phyloP scores from a whole-genome alignment of 2,329 filamentous ascomycete genomes.

The Tympanopsis confertula region DNA sequence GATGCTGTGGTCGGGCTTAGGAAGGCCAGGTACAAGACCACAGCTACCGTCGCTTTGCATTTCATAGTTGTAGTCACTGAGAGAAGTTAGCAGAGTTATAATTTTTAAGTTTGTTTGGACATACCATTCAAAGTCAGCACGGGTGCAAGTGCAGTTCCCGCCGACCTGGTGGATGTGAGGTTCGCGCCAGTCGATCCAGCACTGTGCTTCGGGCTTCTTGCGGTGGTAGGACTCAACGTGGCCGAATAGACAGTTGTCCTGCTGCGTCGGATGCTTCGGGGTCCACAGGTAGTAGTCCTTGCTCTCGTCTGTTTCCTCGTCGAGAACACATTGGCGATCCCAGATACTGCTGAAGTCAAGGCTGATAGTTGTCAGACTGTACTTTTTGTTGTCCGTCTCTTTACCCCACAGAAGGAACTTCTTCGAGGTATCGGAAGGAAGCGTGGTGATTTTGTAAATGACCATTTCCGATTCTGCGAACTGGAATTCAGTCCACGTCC shows the following conservation, averaged over 20 bases:
- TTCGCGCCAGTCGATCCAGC: slow-evolving; percentile 70
- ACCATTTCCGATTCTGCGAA: slow-evolving; percentile 64
- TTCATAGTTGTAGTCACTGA: slow-evolving; percentile 90
- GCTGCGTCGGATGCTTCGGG: slow-evolving; percentile 68
- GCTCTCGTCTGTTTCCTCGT: slow-evolving; percentile 43
- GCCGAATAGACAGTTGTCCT: slow-evolving; percentile 80
- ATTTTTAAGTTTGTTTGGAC: too few relatives aligned
- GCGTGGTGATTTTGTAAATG: slow-evolving; percentile 72
- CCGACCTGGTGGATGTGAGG: slow-evolving; percentile 56
- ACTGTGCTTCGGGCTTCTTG: slow-evolving; percentile 68
- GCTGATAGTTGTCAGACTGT: slow-evolving; percentile 64
- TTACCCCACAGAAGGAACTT: slow-evolving; percentile 88
- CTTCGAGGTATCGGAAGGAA: slow-evolving; percentile 77
- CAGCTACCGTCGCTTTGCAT: slow-evolving; percentile 68
- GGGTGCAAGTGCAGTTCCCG: slow-evolving; percentile 70
- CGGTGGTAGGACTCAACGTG: slow-evolving; percentile 82
- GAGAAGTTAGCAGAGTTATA: too few relatives aligned
- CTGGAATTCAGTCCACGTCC: slow-evolving; percentile 63
- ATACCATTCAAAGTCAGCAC: slow-evolving; percentile 87
- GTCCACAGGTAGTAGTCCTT: slow-evolving; percentile 77
- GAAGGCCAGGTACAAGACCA: slow-evolving; percentile 60
- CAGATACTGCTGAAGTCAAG: slow-evolving; percentile 79
- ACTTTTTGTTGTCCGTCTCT: slow-evolving; percentile 29
- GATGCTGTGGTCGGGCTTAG: slow-evolving; percentile 38
- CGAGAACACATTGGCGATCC: slow-evolving; percentile 58